Base-by-base conservation (phyloP, 257 asterid species). In the Forsythia suspensa region DNA sequence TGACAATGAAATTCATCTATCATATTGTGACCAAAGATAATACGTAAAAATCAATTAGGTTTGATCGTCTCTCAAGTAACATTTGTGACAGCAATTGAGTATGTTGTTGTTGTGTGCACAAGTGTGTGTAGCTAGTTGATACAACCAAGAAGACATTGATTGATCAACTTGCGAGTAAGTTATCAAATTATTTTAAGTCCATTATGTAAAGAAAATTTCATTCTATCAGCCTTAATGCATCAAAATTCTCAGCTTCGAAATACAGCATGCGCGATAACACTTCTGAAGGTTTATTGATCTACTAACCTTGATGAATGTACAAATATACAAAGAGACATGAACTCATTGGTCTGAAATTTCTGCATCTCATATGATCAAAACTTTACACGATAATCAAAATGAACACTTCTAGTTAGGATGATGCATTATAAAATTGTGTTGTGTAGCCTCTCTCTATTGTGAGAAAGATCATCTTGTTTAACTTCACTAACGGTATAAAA, bases 241-340 rank as follows among this genome's bases (percentile, higher is more conserved):
- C n/a, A 63, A n/a, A 77, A 18, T 40, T 70, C 77, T 13, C 67
- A 55, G 51, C 52, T 20, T 11, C 77, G 34, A 72, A 38, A 55
- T 51, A 75, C 80, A 83, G 77, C 36, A 42, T 13, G 76, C 69
- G 71, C 12, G 68, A 69, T 42, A 12, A 69, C 57, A 42, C 42
- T 67, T 61, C 39, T 44, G 83, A 39, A 71, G 18, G 81, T 72
- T 72, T 21, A 69, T 67, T 7, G 76, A 73, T 75, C 74, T 61
- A 85, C 88, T 55, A 76, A 88, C 93, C 93, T 86, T 74, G 96
- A 84, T 29, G 34, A 29, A 83, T 92, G 93, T 73, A 91, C 91
- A 89, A 92, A 92, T 85, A 91, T 91, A 80, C 96, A 89, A 61
- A 92, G 89, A 79, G 96, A 85, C 70, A 92, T 92, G 85, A 92